Evolutionary conservation across 148 eudicot genomes (phyloP).

Genomic region (Persicaria tinctoria): DNA sequence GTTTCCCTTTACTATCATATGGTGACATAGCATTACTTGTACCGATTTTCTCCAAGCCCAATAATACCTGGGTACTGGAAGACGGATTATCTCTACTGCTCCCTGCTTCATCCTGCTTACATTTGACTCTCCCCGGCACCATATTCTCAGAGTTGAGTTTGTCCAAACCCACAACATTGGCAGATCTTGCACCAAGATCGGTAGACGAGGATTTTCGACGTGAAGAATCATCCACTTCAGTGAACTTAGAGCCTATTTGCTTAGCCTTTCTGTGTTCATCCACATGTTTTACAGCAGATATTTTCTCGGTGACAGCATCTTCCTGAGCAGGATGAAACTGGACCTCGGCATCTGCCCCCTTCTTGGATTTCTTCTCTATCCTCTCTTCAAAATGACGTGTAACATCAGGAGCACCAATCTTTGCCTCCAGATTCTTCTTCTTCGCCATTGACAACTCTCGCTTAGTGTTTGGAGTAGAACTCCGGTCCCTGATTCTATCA

Average conservation of each 20-base stretch:
- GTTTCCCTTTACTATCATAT: constrained; percentile 17
- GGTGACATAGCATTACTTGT: constrained; percentile 11
- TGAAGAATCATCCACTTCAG: constrained; percentile 13
- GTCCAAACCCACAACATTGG: constrained; percentile 16
- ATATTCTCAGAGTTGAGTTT: constrained; percentile 12
- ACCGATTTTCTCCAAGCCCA: constrained; percentile 20
- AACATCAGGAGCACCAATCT: constrained; percentile 8
- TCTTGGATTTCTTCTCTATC: constrained; percentile 17
- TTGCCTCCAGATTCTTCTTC: constrained; percentile 4
- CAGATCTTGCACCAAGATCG: constrained; percentile 17
- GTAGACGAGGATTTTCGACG: constrained; percentile 12
- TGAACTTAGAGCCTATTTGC: constrained; percentile 1
- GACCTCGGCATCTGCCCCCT: constrained; percentile 14
- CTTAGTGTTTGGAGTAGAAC: constrained; percentile 14
- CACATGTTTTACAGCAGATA: constrained; percentile 13
- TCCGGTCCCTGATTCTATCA: constrained; percentile 20
- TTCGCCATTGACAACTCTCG: constrained; percentile 14
- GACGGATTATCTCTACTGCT: constrained; percentile 16
- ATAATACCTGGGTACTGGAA: constrained; percentile 12
- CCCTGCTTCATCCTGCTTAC: constrained; percentile 11
- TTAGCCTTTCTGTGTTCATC: constrained; percentile 9
- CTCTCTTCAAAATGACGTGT: constrained; percentile 17
- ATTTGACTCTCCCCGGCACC: constrained; percentile 13
- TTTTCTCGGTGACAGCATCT: constrained; percentile 14
- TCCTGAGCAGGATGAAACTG: constrained; percentile 17